Conservation (phyloP, 2,329 filamentous ascomycete genomes). For the Diaporthe sp. region DNA sequence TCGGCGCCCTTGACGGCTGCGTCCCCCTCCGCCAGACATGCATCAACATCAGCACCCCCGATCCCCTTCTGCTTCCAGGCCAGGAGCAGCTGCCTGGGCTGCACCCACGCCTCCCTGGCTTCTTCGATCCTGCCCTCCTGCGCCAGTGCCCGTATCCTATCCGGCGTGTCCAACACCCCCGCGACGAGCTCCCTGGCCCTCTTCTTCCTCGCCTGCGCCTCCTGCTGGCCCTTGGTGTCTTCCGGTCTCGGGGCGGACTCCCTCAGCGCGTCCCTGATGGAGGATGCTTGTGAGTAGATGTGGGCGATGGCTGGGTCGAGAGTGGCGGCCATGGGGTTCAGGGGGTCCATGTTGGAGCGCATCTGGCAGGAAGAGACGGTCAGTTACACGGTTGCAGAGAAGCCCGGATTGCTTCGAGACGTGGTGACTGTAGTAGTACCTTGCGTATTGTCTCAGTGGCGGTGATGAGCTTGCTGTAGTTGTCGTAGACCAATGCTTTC, state of each 20-base stretch:
- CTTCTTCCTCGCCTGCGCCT: slow-evolving; percentile 53
- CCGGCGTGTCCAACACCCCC: slow-evolving; percentile 74
- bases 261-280: slow-evolving; percentile 67
- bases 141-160: slow-evolving; percentile 70
- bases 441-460: slow-evolving; percentile 96
- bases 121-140: slow-evolving; percentile 72
- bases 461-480: slow-evolving; percentile 96
- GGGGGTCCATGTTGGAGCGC: slow-evolving; percentile 84
- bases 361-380: slow-evolving; percentile 62
- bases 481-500: slow-evolving; percentile 97
- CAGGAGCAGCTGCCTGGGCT: slow-evolving; percentile 65
- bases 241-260: slow-evolving; percentile 62
- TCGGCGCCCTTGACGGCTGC: slow-evolving; percentile 56
- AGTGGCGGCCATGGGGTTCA: slow-evolving; percentile 80
- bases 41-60: slow-evolving; percentile 68
- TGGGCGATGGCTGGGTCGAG: slow-evolving; percentile 81
- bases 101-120: slow-evolving; percentile 70
- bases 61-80: slow-evolving; percentile 68
- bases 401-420: neutral
- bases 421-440: slow-evolving; percentile 57
- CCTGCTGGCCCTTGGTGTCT: slow-evolving; percentile 54
- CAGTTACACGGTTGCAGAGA: neutral
- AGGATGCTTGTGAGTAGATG: slow-evolving; percentile 75
- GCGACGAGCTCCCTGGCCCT: slow-evolving; percentile 69
- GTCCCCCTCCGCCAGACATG: slow-evolving; percentile 68